Conservation (phyloP, 164 flowering plant genomes). For the Houttuynia cordata region DNA sequence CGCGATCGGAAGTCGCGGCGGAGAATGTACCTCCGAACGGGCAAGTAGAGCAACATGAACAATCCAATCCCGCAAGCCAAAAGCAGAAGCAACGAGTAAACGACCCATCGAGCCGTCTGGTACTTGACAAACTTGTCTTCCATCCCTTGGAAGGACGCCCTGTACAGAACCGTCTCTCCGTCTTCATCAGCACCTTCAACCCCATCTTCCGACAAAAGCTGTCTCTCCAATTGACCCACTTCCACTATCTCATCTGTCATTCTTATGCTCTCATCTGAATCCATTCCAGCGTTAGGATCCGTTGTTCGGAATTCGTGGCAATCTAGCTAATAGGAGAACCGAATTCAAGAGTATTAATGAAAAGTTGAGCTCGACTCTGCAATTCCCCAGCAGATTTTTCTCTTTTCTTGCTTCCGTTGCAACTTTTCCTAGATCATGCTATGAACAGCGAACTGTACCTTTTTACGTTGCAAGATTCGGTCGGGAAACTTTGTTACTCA, state of each 20-base stretch:
- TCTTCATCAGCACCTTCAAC: slow-evolving; percentile 4
- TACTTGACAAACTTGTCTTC: slow-evolving; percentile 59
- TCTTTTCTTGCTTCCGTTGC: too few species aligned
- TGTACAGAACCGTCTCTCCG: too few species aligned
- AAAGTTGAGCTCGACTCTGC: too few species aligned
- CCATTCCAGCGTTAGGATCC: too few species aligned
- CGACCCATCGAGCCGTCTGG: slow-evolving; percentile 60
- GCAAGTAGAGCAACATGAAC: slow-evolving; percentile 63
- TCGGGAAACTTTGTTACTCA: too few species aligned
- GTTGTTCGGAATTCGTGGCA: too few species aligned
- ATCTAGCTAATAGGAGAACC: too few species aligned
- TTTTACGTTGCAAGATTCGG: too few species aligned
- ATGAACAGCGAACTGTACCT: too few species aligned
- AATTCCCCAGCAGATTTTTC: too few species aligned
- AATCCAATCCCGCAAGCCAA: slow-evolving; percentile 79
- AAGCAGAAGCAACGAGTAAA: slow-evolving; percentile 55
- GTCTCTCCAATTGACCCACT: slow-evolving; percentile 44
- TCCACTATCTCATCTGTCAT: slow-evolving; percentile 23
- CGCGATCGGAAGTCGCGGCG: slow-evolving; percentile 51
- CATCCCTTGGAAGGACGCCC: slow-evolving; percentile 22
- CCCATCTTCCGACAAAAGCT: slow-evolving; percentile 16
- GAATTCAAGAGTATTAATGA: too few species aligned
- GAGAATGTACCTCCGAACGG: slow-evolving; percentile 46
- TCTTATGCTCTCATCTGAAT: slow-evolving; percentile 34
- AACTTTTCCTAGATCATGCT: too few species aligned